Percentiles rank a stretch among this genome's conserved stretches.
Evolutionary conservation across 176 grass and related monocot genomes (phyloP).

Genomic region (Dendrocalamus sinicus): DNA sequence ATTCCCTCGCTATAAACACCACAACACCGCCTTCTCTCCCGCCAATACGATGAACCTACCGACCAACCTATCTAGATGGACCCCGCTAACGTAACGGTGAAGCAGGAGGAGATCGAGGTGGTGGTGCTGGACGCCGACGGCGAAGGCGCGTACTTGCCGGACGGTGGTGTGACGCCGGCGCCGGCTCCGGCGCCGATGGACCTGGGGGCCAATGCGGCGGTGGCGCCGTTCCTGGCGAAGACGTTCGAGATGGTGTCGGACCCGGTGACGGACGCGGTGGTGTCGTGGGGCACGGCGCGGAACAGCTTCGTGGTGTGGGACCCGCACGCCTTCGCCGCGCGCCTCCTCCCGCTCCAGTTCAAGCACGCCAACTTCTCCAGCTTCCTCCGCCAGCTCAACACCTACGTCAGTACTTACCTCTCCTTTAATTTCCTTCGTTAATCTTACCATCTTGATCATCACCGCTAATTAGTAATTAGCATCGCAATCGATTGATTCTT

Average conservation of each 20-base stretch:
- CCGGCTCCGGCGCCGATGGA: conserved; percentile 16
- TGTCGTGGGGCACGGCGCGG: conserved; percentile 56
- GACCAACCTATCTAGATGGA: conserved; percentile 23
- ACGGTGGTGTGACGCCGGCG: neutral
- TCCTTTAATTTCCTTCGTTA: too few relatives aligned
- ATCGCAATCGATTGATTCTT: neutral
- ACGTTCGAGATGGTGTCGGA: conserved; percentile 61
- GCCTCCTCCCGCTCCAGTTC: conserved; percentile 56
- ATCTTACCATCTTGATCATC: neutral
- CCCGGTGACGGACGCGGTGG: conserved; percentile 48
- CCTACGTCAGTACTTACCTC: conserved; percentile 41
- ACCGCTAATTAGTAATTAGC: neutral
- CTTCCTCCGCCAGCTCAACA: conserved; percentile 66
- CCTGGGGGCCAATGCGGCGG: neutral
- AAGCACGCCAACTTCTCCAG: conserved; percentile 64
- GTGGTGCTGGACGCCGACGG: conserved; percentile 7
- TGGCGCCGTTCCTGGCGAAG: conserved; percentile 55
- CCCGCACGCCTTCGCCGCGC: conserved; percentile 50
- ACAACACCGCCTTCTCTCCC: conserved; percentile 14
- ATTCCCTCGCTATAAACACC: neutral
- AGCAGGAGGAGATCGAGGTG: conserved; percentile 37
- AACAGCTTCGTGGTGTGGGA: conserved; percentile 68
- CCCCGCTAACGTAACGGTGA: neutral
- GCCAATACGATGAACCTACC: conserved; percentile 6
- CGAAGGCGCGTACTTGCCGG: neutral